Base-by-base conservation (phyloP, 257 asterid species). In the Verbena officinalis region DNA sequence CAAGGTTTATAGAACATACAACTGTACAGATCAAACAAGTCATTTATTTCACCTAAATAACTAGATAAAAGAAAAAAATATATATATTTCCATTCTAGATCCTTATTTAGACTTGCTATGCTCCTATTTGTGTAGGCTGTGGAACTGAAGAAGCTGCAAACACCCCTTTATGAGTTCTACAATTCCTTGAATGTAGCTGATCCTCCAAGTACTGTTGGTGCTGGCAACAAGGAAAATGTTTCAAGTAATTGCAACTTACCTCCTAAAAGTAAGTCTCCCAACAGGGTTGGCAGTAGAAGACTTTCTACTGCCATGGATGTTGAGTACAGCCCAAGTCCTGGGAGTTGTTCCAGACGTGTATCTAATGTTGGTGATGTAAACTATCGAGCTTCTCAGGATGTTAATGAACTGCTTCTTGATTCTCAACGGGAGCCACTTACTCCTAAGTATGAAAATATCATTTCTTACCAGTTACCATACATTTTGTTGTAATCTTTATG, bases 181-280 rank as follows among this genome's bases (percentile, higher is more conserved):
- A 94, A 86, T 69, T 90, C 99, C 14, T 62, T 85, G 83, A 94
- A 82, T 71, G 81, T 87, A 72, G 75, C 83, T 67, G 65, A 69
- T 63, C 74, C 95, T 64, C 57, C 84, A 15, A 84, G 85, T 79
- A 84, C 84, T 53, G 77, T 64, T 64, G 86, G 73, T 59, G 55
- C 66, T 57, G 88, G 85, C 48, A 82, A 87, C 81, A 90, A 88
- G 84, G 99, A 94, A 80, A 94, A 94, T 65, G 64, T 84, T 53
- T 64, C 87, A 31, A 86, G 73, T 74, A 91, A 80, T 63, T 55
- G 82, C 75, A 85, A 84, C 69, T 83, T 94, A 68, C 99, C 99
- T 22, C 99, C 96, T 19, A 91, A 88, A 75, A 86, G 97, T 74
- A 83, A 71, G 75, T 94, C 99, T n/a, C 99, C 99, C 0, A 91